These are phyloP conservation scores for Silene latifolia DNA, from an alignment of 148 eudicot genomes.

Conservation along the genomic window DNA sequence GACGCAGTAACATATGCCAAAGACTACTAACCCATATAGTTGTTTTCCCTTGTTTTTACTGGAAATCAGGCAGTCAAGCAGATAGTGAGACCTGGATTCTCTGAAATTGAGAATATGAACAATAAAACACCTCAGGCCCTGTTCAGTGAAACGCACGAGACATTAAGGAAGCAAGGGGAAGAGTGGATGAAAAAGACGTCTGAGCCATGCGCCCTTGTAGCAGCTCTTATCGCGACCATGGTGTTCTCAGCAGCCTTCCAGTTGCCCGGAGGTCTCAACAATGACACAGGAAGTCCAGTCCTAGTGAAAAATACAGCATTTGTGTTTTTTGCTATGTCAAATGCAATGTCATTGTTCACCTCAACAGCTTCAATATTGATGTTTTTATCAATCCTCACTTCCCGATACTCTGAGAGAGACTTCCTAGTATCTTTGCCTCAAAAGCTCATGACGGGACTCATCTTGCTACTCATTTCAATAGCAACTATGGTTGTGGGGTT, in stretches of 20 bases:
- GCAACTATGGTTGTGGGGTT: slow-evolving; percentile 18
- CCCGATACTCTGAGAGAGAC: slow-evolving; percentile 25
- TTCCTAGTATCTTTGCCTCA: slow-evolving; percentile 21
- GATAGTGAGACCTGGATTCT: slow-evolving; percentile 22
- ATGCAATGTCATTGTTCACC: slow-evolving; percentile 28
- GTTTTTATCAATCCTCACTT: slow-evolving; percentile 29
- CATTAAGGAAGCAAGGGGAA: too few relatives aligned
- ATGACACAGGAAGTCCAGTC: slow-evolving; percentile 15
- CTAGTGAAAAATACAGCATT: slow-evolving; percentile 10
- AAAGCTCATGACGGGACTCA: slow-evolving; percentile 25
- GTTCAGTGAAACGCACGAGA: too few relatives aligned
- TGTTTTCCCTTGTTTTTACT: background rate
- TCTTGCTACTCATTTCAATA: slow-evolving; percentile 25
- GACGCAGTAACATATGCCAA: too few relatives aligned
- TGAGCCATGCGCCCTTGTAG: too few relatives aligned
- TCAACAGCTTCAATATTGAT: slow-evolving; percentile 27
- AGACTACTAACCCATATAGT: too few relatives aligned
- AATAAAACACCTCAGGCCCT: slow-evolving; percentile 25
- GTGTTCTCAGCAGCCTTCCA: too few relatives aligned
- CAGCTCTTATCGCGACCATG: too few relatives aligned
- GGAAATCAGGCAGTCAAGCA: slow-evolving; percentile 20
- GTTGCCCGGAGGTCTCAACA: too few relatives aligned
- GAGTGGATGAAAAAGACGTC: too few relatives aligned
- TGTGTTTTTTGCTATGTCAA: slow-evolving; percentile 17
- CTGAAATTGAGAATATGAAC: slow-evolving; percentile 22